phyloP scores from a whole-genome alignment of 805 yeast species.

The Danielia reshetovae region DNA sequence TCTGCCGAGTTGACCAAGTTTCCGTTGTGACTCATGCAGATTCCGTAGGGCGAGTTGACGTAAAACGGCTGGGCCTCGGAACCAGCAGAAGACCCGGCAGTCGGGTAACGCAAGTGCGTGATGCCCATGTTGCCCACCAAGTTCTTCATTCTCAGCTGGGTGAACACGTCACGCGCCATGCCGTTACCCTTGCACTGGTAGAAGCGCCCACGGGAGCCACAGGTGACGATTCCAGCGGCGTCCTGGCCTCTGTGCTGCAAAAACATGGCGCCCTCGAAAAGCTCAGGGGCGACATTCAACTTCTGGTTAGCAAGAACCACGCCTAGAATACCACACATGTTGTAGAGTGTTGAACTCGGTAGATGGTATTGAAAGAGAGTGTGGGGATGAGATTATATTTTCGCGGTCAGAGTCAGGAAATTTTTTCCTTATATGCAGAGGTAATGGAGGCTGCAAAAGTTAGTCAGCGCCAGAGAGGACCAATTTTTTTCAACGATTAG shows the following conservation, averaged over 20 bases:
- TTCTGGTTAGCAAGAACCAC: conserved; percentile 74
- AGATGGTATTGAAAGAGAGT: conserved; percentile 1
- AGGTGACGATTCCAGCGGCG: conserved; percentile 98
- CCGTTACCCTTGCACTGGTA: conserved; percentile 99
- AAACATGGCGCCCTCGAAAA: conserved; percentile 88
- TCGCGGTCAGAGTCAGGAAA: conserved; percentile 6
- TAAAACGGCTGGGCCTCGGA: conserved; percentile 98
- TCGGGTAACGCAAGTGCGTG: conserved; percentile 92
- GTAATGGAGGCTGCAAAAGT: too few relatives aligned
- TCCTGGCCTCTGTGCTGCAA: conserved; percentile 98
- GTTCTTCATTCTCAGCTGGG: conserved; percentile 70
- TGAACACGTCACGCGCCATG: conserved; percentile 97
- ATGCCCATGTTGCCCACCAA: conserved; percentile 93
- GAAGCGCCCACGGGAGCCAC: conserved; percentile 88
- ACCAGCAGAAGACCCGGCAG: conserved; percentile 94
- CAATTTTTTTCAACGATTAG: too few relatives aligned
- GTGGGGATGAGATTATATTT: neutral
- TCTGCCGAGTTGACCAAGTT: conserved; percentile 85
- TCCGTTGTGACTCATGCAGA: conserved; percentile 88
- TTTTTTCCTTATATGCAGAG: too few relatives aligned
- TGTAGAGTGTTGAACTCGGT: neutral
- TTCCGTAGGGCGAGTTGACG: conserved; percentile 95
- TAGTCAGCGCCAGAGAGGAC: too few relatives aligned
- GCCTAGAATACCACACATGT: conserved; percentile 95
- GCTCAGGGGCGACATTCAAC: conserved; percentile 77